Evolutionary conservation across 108 stramenopile species (phyloP).

Genomic region (Hondaea fermentalgiana): DNA sequence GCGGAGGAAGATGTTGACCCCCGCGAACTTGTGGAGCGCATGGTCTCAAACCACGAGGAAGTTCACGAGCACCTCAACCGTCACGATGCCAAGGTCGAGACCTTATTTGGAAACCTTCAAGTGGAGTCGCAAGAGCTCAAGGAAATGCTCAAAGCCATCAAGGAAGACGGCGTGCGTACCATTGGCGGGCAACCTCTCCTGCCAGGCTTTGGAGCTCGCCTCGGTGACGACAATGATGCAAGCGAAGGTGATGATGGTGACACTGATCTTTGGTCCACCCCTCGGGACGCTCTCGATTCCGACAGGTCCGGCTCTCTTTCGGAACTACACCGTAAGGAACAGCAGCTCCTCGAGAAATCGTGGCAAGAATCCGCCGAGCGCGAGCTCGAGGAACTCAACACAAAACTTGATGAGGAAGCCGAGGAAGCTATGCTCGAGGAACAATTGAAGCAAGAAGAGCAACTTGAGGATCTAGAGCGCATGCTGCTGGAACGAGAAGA

Average conservation of each 20-base stretch:
- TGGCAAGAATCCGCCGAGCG: not conserved
- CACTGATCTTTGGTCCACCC: not conserved
- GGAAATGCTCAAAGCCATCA: conserved; percentile 31
- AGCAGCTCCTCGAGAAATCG: not conserved
- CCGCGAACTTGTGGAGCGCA: conserved; percentile 34
- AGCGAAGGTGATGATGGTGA: no score
- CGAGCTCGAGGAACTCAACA: not conserved
- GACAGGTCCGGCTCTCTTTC: not conserved
- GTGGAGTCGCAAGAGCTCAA: conserved; percentile 45
- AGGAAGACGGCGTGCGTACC: conserved; percentile 3
- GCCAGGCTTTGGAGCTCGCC: not conserved
- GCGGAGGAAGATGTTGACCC: conserved; percentile 26
- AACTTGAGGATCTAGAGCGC: not conserved
- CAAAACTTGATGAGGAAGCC: not conserved
- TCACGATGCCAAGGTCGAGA: conserved; percentile 33
- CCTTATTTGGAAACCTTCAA: conserved; percentile 25
- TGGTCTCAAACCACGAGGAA: conserved; percentile 37
- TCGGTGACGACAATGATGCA: not conserved
- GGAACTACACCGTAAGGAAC: not conserved
- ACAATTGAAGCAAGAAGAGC: not conserved
- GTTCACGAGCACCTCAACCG: conserved; percentile 30
- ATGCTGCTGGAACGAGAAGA: not conserved
- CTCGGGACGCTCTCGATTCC: not conserved
- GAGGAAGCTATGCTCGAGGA: not conserved
- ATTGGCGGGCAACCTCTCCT: not conserved